phyloP scores from a whole-genome alignment of 2,329 filamentous ascomycete species.

The Sphaerulina populicola region DNA sequence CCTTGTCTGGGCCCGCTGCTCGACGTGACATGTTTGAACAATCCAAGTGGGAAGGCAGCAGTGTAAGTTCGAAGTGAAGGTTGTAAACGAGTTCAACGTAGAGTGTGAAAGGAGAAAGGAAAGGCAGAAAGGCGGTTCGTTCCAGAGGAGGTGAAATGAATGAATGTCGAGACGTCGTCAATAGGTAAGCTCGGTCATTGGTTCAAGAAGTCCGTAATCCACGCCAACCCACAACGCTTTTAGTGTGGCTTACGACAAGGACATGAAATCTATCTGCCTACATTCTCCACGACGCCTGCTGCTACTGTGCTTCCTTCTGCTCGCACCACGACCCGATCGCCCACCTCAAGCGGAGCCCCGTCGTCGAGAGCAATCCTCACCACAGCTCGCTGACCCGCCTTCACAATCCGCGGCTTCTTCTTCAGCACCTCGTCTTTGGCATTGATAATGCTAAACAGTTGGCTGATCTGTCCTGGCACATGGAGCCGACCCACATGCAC shows the following conservation, averaged over 20 bases:
- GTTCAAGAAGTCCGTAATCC: no score
- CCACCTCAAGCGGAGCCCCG: constrained; percentile 70
- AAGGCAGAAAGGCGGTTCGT: no score
- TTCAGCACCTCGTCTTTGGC: constrained; percentile 64
- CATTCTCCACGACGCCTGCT: constrained; percentile 62
- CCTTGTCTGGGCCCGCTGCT: constrained; percentile 67
- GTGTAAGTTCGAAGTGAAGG: background rate
- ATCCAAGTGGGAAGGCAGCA: background rate
- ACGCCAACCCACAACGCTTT: background rate
- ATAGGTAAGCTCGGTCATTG: no score
- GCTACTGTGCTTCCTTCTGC: constrained; percentile 76
- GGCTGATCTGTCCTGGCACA: constrained; percentile 63
- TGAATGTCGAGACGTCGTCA: background rate
- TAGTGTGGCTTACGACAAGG: background rate
- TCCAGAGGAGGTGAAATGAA: no score
- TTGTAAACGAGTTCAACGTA: background rate
- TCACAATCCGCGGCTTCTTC: constrained; percentile 77
- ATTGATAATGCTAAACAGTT: constrained; percentile 66
- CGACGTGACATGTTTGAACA: constrained; percentile 62
- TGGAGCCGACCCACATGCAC: constrained; percentile 80
- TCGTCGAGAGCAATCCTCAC: constrained; percentile 56
- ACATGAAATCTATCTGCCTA: constrained; percentile 6
- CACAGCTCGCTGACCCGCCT: constrained; percentile 65
- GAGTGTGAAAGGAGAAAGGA: no score
- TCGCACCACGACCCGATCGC: constrained; percentile 71